Percentiles rank a stretch among this genome's conserved stretches.
Evolutionary conservation across 1,139 yeast species (phyloP).

Genomic region (Blastobotrys petasosporus): DNA sequence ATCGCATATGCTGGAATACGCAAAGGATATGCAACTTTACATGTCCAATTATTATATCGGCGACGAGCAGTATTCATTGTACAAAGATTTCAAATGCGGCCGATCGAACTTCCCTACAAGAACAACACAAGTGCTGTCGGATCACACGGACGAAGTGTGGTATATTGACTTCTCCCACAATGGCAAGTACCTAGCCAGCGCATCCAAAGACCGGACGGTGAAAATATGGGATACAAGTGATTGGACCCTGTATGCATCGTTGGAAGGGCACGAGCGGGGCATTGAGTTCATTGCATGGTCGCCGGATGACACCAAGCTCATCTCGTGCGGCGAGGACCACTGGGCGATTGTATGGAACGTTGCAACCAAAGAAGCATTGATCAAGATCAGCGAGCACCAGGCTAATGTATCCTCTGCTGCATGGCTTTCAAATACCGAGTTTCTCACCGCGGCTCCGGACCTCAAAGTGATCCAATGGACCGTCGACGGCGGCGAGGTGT

Average conservation of each 20-base stretch:
- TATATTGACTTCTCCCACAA: conserved; percentile 68
- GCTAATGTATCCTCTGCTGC: conserved; percentile 59
- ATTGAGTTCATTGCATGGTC: conserved; percentile 72
- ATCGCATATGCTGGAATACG: conserved; percentile 45
- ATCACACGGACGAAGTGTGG: conserved; percentile 81
- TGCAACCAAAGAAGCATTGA: conserved; percentile 2
- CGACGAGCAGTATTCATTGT: conserved; percentile 26
- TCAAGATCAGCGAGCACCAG: conserved; percentile 9
- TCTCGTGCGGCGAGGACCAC: conserved; percentile 68
- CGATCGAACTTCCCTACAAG: conserved; percentile 43
- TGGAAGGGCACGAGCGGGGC: conserved; percentile 50
- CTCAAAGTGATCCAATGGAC: conserved; percentile 62
- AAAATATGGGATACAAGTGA: conserved; percentile 62
- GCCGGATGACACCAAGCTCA: conserved; percentile 55
- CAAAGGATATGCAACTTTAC: conserved; percentile 44
- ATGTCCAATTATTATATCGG: conserved; percentile 36
- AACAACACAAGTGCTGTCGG: conserved; percentile 38
- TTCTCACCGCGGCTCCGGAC: conserved; percentile 75
- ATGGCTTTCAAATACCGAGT: conserved; percentile 56
- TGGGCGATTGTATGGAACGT: conserved; percentile 64
- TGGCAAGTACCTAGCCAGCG: conserved; percentile 71
- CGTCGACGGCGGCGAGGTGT: conserved; percentile 39
- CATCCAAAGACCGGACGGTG: conserved; percentile 63
- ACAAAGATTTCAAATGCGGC: conserved; percentile 31
- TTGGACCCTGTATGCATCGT: conserved; percentile 41